phyloP scores from a whole-genome alignment of 305 asterid genomes.

The Vinca major region DNA sequence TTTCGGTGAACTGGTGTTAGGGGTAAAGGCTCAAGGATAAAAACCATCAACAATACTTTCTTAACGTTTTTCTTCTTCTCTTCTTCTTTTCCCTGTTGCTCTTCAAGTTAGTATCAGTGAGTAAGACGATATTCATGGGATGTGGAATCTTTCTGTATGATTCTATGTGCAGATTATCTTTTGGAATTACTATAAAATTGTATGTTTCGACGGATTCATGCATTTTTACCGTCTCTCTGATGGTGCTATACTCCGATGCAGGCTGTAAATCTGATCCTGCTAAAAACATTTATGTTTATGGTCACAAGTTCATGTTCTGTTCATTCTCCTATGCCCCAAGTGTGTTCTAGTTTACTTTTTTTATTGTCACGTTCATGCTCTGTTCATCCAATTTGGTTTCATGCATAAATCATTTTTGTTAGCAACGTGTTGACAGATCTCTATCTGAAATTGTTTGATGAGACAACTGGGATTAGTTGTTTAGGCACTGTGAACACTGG shows the following conservation, averaged over 20 bases:
- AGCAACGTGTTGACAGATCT: no score
- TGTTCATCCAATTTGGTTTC: no score
- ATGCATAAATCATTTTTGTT: no score
- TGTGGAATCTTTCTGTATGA: neutral
- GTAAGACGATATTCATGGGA: constrained; percentile 4
- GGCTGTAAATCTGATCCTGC: neutral
- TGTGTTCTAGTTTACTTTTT: neutral
- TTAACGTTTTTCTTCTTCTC: neutral
- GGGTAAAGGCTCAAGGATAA: neutral
- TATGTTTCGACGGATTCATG: neutral
- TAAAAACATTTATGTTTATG: neutral
- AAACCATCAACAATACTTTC: constrained; percentile 1
- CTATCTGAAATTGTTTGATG: no score
- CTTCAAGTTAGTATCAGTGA: neutral
- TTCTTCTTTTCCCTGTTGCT: neutral
- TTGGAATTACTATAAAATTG: neutral
- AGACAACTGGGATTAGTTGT: no score
- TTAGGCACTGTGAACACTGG: no score
- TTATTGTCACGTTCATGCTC: neutral
- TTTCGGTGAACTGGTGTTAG: neutral
- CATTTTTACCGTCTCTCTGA: neutral
- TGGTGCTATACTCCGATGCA: neutral
- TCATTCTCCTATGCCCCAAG: neutral
- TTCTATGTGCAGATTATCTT: neutral
- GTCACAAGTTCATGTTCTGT: neutral